Base-by-base conservation (phyloP, 1,139 yeast genomes). In the Geotrichum macrosporum region DNA sequence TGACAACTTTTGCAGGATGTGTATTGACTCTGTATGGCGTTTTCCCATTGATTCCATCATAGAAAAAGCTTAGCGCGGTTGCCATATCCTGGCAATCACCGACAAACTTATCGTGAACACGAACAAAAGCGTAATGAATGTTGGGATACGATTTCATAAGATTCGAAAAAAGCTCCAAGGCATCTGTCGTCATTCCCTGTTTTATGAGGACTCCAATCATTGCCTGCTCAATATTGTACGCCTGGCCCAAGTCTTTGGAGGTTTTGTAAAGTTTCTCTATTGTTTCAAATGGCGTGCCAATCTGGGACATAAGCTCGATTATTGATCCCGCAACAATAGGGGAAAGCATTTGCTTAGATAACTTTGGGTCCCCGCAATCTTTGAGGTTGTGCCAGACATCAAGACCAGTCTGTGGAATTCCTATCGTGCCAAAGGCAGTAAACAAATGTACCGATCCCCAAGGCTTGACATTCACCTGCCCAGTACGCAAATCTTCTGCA, bases 21-120 rank as follows among this genome's bases (percentile, higher is more conserved):
- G 85, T 73, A 32, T 76, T 76, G 32, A 84, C 79, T 51, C 70
- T 68, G 63, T 85, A 85, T 15, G 95, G 94, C 71, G 84, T 80
- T 51, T 78, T 80, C 46, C 70, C 69, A 50, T 74, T 72, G 44
- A 84, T 70, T 0, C 88, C 89, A 60, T 81, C 82, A 54, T 79
- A 78, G 61, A 83, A 87, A 59, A 84, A 84, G 43, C 78, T 76
- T 59, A 76, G 78, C 3, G 95, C 86, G 41, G 86, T 78, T 29
- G 72, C 72, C 44, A 82, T 71, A 57, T 87, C 94, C 56, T 80
- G 79, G 63, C 89, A 83, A 55, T 79, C 80, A 39, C 95, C 95
- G 59, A 88, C 81, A 59, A 88, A 87, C 2, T 84, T 76, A 53
- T 83, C 73, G 66, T 84, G 95, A 44, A 84, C 79, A 64, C 82